Percentiles rank a stretch among this genome's conserved stretches.
Conservation (phyloP, 768 basidiomycete genomes). For the Tylopilus felleus region DNA sequence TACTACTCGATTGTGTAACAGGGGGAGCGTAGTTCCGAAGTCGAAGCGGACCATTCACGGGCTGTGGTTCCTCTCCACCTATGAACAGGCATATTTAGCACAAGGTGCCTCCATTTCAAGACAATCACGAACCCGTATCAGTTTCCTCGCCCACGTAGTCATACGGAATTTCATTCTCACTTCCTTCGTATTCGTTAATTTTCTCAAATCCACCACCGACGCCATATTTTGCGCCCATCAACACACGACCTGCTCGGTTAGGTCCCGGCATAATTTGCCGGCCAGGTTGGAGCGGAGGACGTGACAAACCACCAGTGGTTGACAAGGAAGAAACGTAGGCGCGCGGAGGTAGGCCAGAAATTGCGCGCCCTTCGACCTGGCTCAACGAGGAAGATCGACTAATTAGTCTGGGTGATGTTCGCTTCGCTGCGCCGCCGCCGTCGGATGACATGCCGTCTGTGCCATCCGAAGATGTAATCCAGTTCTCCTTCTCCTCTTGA, state of each 20-base stretch:
- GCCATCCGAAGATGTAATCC: conserved; percentile 27
- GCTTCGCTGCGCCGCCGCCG: conserved; percentile 15
- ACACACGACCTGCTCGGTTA: conserved; percentile 47
- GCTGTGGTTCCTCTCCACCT: conserved; percentile 32
- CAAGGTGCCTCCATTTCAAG: conserved; percentile 9
- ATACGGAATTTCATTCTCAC: conserved; percentile 38
- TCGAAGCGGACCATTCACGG: conserved; percentile 22
- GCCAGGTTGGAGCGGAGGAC: conserved; percentile 39
- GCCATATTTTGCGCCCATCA: conserved; percentile 40
- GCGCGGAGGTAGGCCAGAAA: conserved; percentile 32
- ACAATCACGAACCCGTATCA: conserved; percentile 35
- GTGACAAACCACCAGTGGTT: conserved; percentile 35
- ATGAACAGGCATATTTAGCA: conserved; percentile 23
- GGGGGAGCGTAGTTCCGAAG: conserved; percentile 28
- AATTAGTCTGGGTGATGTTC: conserved; percentile 27
- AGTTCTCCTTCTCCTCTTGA: conserved; percentile 42
- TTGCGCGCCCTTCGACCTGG: conserved; percentile 35
- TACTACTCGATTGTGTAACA: conserved; percentile 38
- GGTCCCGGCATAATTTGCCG: conserved; percentile 44
- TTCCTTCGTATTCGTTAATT: conserved; percentile 44
- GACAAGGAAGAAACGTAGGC: conserved; percentile 29
- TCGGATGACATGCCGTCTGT: conserved; percentile 26
- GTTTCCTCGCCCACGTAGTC: conserved; percentile 36
- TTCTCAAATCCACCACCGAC: conserved; percentile 40
- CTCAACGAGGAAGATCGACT: conserved; percentile 32